Evolutionary conservation across 1,139 yeast species (phyloP).

Genomic region (Insectozyma bohioensis): DNA sequence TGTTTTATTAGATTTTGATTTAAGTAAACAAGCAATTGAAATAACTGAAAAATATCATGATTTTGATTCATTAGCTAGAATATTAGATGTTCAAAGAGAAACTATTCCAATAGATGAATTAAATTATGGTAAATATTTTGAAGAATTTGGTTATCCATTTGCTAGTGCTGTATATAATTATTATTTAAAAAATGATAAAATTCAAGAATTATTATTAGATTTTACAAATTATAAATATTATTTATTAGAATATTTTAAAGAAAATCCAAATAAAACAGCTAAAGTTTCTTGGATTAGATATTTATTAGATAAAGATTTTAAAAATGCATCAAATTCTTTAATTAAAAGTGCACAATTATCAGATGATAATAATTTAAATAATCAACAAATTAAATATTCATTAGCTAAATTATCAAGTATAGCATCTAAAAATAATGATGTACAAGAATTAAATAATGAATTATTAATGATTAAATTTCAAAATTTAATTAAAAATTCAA

Average conservation of each 20-base stretch:
- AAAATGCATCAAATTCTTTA: constrained; percentile 50
- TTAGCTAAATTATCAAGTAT: constrained; percentile 62
- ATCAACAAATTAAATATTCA: constrained; percentile 60
- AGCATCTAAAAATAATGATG: constrained; percentile 22
- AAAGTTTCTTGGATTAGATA: constrained; percentile 76
- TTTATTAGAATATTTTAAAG: constrained; percentile 53
- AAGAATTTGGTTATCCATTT: constrained; percentile 65
- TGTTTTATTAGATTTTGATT: constrained; percentile 46
- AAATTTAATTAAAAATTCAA: constrained; percentile 2
- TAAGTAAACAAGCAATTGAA: constrained; percentile 54
- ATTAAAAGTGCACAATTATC: constrained; percentile 33
- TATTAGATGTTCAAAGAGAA: constrained; percentile 54
- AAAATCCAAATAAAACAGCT: constrained; percentile 47
- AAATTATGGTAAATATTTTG: constrained; percentile 53
- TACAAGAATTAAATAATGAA: constrained; percentile 12
- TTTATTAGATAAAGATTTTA: constrained; percentile 50
- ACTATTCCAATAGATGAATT: constrained; percentile 19
- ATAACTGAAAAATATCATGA: constrained; percentile 70
- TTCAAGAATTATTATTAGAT: constrained; percentile 54
- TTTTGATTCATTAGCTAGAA: constrained; percentile 61
- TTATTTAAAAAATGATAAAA: constrained; percentile 54
- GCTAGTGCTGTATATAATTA: constrained; percentile 64
- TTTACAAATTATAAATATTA: constrained; percentile 55
- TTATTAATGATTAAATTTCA: constrained; percentile 13
- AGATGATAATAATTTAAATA: constrained; percentile 40